These are phyloP conservation scores for Cerrena zonata DNA, from an alignment of 1,284 basidiomycete species.

Conservation along the genomic window DNA sequence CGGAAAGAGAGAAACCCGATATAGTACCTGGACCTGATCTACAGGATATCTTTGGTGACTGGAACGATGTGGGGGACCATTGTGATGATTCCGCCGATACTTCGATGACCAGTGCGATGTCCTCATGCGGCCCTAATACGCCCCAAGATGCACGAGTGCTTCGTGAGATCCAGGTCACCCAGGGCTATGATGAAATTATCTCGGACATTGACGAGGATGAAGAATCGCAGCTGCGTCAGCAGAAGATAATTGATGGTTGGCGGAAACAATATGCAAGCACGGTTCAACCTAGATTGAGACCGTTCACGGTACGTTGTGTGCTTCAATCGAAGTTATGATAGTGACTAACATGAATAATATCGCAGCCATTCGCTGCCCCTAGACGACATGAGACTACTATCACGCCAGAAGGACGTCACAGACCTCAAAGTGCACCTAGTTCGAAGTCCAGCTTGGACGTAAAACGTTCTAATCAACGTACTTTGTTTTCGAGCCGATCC, in stretches of 20 bases:
- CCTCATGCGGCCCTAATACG: constrained; percentile 28
- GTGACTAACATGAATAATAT: not conserved
- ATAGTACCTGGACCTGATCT: constrained; percentile 38
- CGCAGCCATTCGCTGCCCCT: constrained; percentile 19
- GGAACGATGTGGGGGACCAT: constrained; percentile 43
- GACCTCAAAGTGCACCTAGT: constrained; percentile 10
- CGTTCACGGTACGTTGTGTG: constrained; percentile 20
- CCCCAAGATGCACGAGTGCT: constrained; percentile 20
- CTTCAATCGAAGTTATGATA: not conserved
- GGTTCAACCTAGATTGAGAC: constrained; percentile 11
- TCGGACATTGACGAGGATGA: constrained; percentile 17
- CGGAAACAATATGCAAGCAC: constrained; percentile 46
- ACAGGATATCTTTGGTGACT: constrained; percentile 36
- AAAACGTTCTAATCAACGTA: constrained; percentile 21
- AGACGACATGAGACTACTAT: constrained; percentile 44
- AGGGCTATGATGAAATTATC: constrained; percentile 15
- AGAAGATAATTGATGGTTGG: constrained; percentile 54
- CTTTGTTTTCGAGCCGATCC: constrained; percentile 19
- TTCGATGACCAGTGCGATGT: constrained; percentile 13
- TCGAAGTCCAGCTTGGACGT: constrained; percentile 8
- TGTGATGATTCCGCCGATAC: constrained; percentile 36
- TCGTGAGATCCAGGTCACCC: constrained; percentile 13
- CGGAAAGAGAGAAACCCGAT: constrained; percentile 10
- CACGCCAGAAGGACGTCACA: constrained; percentile 37
- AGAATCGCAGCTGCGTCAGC: constrained; percentile 20